Conservation (phyloP, 176 grass and related monocot genomes). For the Puccinellia tenuiflora region DNA sequence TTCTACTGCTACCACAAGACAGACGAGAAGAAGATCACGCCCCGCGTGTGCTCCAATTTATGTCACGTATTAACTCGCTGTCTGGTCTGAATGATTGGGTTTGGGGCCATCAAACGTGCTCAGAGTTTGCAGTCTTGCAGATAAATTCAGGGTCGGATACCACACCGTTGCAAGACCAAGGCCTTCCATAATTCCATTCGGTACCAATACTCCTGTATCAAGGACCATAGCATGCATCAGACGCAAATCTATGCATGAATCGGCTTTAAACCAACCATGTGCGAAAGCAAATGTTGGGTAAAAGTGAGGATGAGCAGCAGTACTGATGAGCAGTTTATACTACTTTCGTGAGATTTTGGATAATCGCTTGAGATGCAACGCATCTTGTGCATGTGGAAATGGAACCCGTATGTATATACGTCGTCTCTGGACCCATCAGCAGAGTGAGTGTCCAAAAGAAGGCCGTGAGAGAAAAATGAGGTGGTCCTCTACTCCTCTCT, state of each 20-base stretch:
- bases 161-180: not conserved
- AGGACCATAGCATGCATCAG: too few relatives aligned
- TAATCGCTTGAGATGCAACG: too few relatives aligned
- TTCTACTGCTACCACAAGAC: not conserved
- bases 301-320: not conserved
- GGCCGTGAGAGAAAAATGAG: not conserved
- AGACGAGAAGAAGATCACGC: conserved; percentile 31
- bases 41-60: conserved; percentile 38
- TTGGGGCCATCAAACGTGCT: not conserved
- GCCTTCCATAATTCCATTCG: not conserved
- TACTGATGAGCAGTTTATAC: not conserved
- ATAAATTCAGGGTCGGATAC: not conserved
- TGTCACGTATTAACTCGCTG: conserved; percentile 32
- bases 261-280: not conserved
- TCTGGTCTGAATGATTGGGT: conserved; percentile 25
- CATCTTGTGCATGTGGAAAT: too few relatives aligned
- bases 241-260: not conserved
- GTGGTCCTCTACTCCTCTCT: not conserved
- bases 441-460: not conserved
- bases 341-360: not conserved
- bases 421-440: not conserved
- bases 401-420: too few relatives aligned
- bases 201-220: not conserved
- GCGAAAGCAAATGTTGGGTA: not conserved
- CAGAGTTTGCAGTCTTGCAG: not conserved